Evolutionary conservation across 1,139 yeast genomes (phyloP).

Genomic region (Tardiomyces digboiensis): DNA sequence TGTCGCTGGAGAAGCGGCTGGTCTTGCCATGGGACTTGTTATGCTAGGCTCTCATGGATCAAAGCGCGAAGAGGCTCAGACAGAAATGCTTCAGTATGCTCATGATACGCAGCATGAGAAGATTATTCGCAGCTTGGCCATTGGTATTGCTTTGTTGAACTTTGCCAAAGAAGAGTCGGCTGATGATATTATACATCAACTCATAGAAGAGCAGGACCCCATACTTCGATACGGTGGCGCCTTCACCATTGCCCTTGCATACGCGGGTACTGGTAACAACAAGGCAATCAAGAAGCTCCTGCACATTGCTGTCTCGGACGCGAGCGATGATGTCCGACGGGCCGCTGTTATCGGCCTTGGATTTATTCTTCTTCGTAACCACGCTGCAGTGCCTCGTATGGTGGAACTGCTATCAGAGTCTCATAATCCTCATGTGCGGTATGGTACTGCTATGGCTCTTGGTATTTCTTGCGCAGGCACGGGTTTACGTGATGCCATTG

Average conservation of each 20-base stretch:
- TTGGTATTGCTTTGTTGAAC: slow-evolving; percentile 80
- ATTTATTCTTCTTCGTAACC: slow-evolving; percentile 81
- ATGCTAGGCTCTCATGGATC: slow-evolving; percentile 64
- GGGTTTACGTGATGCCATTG: slow-evolving; percentile 80
- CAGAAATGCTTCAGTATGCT: slow-evolving; percentile 86
- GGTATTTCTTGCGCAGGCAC: slow-evolving; percentile 98
- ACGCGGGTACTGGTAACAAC: slow-evolving; percentile 94
- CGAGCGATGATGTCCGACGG: slow-evolving; percentile 94
- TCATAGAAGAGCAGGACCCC: slow-evolving; percentile 69
- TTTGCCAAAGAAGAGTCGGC: slow-evolving; percentile 85
- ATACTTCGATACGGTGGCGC: slow-evolving; percentile 95
- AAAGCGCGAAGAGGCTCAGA: slow-evolving; percentile 61
- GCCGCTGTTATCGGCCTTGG: slow-evolving; percentile 95
- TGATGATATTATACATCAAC: slow-evolving; percentile 54
- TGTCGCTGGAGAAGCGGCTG: slow-evolving; percentile 94
- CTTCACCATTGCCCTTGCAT: slow-evolving; percentile 87
- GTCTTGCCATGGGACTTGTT: slow-evolving; percentile 90
- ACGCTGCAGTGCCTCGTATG: slow-evolving; percentile 90
- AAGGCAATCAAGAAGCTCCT: slow-evolving; percentile 75
- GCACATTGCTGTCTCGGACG: slow-evolving; percentile 94
- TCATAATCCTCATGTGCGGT: slow-evolving; percentile 96
- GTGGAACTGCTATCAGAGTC: slow-evolving; percentile 90
- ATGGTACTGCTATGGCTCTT: slow-evolving; percentile 95
- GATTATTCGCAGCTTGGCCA: slow-evolving; percentile 82
- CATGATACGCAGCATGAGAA: slow-evolving; percentile 96